Percentiles rank a stretch among this genome's conserved stretches.
Evolutionary conservation across 2,329 filamentous ascomycete species (phyloP).

Genomic region (Talaromyces marneffei): DNA sequence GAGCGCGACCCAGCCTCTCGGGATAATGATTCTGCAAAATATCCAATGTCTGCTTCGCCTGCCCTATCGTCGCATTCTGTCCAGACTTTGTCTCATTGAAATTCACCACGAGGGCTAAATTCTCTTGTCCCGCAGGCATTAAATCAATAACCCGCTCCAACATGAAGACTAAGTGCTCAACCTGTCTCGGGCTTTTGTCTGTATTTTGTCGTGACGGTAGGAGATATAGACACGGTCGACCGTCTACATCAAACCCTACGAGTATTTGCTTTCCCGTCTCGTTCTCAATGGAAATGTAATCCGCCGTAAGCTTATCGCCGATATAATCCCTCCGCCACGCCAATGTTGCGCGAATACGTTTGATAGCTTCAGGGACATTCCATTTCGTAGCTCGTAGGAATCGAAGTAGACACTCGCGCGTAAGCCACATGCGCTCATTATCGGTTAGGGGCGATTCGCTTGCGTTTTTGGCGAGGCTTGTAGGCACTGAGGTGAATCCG

Average conservation of each 20-base stretch:
- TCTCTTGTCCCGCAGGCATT: constrained; percentile 82
- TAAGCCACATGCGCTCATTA: constrained; percentile 81
- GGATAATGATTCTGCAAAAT: constrained; percentile 96
- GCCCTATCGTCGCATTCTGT: constrained; percentile 68
- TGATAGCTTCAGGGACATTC: constrained; percentile 67
- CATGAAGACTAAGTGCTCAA: constrained; percentile 95
- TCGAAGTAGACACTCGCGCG: constrained; percentile 82
- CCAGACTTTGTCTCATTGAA: constrained; percentile 75
- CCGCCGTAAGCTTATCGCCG: constrained; percentile 64
- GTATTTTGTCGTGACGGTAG: constrained; percentile 91
- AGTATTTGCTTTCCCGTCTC: constrained; percentile 94
- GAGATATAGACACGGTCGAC: constrained; percentile 84
- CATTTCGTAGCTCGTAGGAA: constrained; percentile 94
- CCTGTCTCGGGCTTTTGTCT: constrained; percentile 73
- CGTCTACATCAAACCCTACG: constrained; percentile 78
- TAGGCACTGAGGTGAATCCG: constrained; percentile 64
- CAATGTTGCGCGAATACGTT: constrained; percentile 73
- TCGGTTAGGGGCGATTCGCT: constrained; percentile 64
- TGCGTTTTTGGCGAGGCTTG: constrained; percentile 54
- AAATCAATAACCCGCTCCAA: constrained; percentile 82
- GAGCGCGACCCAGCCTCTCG: constrained; percentile 77
- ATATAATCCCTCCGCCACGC: constrained; percentile 90
- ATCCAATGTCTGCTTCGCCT: constrained; percentile 75
- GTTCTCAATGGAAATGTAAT: constrained; percentile 89
- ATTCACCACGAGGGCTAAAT: constrained; percentile 79